Evolutionary conservation across 2,329 filamentous ascomycete genomes (phyloP), one percentile per base, ranked within the genome.

Genomic region (Ophiocordyceps camponoti-saundersi): DNA sequence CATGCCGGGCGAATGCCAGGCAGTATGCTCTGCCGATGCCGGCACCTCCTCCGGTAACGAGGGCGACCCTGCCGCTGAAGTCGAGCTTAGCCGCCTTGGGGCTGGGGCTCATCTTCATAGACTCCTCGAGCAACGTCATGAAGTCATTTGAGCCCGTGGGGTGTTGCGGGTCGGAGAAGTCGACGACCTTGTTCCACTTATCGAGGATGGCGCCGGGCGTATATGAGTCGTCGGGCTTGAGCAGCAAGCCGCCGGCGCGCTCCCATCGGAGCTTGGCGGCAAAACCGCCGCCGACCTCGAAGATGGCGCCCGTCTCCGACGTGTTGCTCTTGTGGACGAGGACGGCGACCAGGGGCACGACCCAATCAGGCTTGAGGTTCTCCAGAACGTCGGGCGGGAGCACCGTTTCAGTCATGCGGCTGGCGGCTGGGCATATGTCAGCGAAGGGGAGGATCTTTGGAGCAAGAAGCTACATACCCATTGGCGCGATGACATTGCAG

Each of bases 241-340:
- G 77, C 39, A 96, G 75, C 51, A 86, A 82, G 66, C 92, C 92
- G 63, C 79, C 82, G 47, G 92, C 81, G 53, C 92, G 83, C 74
- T 98, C 86, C 92, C 92, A 98, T 59, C 92, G 79, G 49, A 95
- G 68, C 75, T 96, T 96, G 55, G 90, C 85, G 49, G 93, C 70
- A 67, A 94, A 87, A 48, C 90, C 92, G 61, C 85, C 92, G 50
- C 92, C 92, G 53, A 85, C 85, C 69, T 96, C 92, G 64, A 89
- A 96, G 63, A 96, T 95, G 51, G 79, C 73, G 52, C 92, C 92
- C 44, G 77, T 90, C 72, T 96, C 90, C 44, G 68, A 65, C 8
- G 75, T 82, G 71, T 92, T 93, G 58, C 77, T 85, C 60, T 84
- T 80, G 75, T 96, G 89, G 42, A 85, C 84, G 45, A 98, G 73